phyloP scores from a whole-genome alignment of 768 basidiomycete species.

The Russula ochroleuca region DNA sequence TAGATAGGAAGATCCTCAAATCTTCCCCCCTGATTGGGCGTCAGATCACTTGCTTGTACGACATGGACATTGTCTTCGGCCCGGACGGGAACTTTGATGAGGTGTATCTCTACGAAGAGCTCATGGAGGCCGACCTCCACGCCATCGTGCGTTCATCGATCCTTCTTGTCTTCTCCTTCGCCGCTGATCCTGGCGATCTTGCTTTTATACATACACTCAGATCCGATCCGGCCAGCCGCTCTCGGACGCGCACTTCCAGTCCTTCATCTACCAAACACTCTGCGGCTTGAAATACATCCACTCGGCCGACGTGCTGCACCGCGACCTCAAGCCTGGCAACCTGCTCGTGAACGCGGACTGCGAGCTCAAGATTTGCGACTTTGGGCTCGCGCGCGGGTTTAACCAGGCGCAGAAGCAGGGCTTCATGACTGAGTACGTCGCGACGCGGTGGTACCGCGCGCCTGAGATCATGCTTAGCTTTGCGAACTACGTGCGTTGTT shows the following conservation, averaged over 20 bases:
- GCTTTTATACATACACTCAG: constrained; percentile 38
- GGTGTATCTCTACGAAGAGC: constrained; percentile 94
- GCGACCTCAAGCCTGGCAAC: constrained; percentile 94
- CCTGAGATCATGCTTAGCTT: constrained; percentile 99
- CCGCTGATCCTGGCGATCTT: neutral
- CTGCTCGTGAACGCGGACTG: constrained; percentile 97
- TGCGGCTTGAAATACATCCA: constrained; percentile 98
- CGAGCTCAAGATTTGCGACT: constrained; percentile 98
- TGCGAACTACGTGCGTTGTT: constrained; percentile 74
- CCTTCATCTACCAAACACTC: constrained; percentile 96
- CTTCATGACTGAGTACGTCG: constrained; percentile 99
- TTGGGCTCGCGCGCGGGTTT: constrained; percentile 93
- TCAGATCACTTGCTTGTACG: constrained; percentile 94
- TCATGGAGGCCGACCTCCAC: constrained; percentile 99
- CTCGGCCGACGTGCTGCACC: constrained; percentile 95
- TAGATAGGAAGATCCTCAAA: neutral
- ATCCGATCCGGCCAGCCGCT: constrained; percentile 84
- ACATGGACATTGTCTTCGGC: constrained; percentile 97
- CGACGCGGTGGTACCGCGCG: constrained; percentile 98
- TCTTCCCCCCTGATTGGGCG: neutral
- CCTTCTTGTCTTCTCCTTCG: neutral
- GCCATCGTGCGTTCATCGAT: constrained; percentile 67
- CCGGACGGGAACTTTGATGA: constrained; percentile 91
- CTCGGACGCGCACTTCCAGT: constrained; percentile 90
- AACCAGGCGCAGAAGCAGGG: constrained; percentile 85